Evolutionary conservation across 2,329 filamentous ascomycete genomes (phyloP).

Genomic region (Penicillium thymicola): DNA sequence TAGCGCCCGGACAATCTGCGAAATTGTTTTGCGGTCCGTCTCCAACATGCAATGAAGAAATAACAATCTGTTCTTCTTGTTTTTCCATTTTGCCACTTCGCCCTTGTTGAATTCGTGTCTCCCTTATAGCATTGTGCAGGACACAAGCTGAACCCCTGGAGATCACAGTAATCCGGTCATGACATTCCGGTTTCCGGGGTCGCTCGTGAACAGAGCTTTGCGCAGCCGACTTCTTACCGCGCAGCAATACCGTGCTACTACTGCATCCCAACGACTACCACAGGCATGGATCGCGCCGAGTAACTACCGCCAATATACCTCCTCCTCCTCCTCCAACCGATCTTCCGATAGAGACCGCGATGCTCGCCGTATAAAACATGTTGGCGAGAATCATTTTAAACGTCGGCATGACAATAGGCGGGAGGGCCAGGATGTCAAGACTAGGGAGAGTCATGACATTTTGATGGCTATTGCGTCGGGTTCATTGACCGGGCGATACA

Average conservation of each 20-base stretch:
- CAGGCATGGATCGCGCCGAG: neutral
- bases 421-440: neutral
- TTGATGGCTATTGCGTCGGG: conserved; percentile 10
- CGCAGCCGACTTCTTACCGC: conserved; percentile 16
- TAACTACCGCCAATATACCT: neutral
- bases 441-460: neutral
- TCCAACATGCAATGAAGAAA: neutral
- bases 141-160: neutral
- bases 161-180: conserved; percentile 11
- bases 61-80: neutral
- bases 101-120: neutral
- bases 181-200: conserved; percentile 15
- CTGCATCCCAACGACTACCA: neutral
- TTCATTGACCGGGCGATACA: neutral
- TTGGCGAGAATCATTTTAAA: neutral
- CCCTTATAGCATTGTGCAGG: neutral
- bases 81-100: neutral
- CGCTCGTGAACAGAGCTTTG: conserved; percentile 21
- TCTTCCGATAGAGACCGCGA: neutral
- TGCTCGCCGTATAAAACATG: neutral
- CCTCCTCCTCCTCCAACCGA: neutral
- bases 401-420: neutral
- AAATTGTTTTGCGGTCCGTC: conserved; percentile 9
- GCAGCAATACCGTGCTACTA: conserved; percentile 8
- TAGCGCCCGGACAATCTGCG: conserved; percentile 10